Evolutionary conservation across 2,329 filamentous ascomycete genomes (phyloP), one percentile per base, ranked within the genome.

Genomic region (Calonectria henricotiae): DNA sequence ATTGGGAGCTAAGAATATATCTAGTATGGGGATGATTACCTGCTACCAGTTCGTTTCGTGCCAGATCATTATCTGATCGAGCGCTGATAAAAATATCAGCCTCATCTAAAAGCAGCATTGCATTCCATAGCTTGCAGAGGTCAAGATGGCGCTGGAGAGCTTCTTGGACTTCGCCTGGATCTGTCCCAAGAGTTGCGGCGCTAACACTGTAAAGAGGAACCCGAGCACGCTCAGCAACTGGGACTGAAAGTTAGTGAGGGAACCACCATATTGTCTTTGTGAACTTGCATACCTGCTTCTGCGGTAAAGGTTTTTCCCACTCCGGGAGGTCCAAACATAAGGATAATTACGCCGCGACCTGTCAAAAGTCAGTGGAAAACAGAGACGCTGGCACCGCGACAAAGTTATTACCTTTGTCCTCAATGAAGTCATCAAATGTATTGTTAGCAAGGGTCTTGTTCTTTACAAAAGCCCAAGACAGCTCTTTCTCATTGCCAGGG

Each of bases 261-360:
- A 35, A 32, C 5, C 4, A 13, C 25, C 32, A n/a, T 15, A 3
- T 12, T 9, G 9, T 39, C 1, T 11, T 25, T 20, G 20, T 5
- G 6, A 25, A 13, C 3, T 41, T 17, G 27, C 68, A 23, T 32
- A 77, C 77, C 62, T 51, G 67, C 61, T 62, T 69, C 77, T 20
- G 77, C 77, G 3, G 78, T 79, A 2, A 74, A 74, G 0, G 77
- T 79, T 55, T 80, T 80, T 3, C 78, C 78, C 12, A 79, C 77
- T 6, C 77, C 77, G 0, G 77, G 77, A 6, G 73, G 78, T 3
- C 77, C 79, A 41, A 78, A 78, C 7, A 80, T 71, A 8, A 80
- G 73, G 9, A 80, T 74, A 2, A 80, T 76, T 20, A 77, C 71
- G 0, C 79, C 78, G 6, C 55, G 44, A 8, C 62, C 67, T 69